Evolutionary conservation across 768 basidiomycete species (phyloP).

Genomic region (Ramaria rubella): DNA sequence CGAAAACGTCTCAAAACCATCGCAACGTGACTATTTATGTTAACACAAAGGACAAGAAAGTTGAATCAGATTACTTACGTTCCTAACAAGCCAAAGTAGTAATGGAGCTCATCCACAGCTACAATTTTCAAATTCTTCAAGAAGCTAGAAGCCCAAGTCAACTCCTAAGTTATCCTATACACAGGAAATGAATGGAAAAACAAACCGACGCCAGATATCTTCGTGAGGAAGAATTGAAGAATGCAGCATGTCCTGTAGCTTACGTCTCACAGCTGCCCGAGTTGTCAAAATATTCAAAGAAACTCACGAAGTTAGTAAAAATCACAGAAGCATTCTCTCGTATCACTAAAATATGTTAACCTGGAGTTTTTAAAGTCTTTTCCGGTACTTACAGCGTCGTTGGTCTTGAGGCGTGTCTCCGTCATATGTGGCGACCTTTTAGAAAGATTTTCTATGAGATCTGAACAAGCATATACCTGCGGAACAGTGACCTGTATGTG

Average conservation of each 20-base stretch:
- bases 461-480: not conserved
- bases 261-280: not conserved
- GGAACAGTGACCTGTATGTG: slow-evolving; percentile 41
- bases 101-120: slow-evolving; percentile 83
- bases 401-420: slow-evolving; percentile 76
- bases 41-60: not conserved
- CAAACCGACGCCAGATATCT: slow-evolving; percentile 70
- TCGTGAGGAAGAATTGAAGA: slow-evolving; percentile 80
- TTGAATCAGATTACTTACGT: slow-evolving; percentile 39
- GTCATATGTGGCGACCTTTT: slow-evolving; percentile 71
- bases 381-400: slow-evolving; percentile 45
- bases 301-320: slow-evolving; percentile 80
- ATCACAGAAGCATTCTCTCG: slow-evolving; percentile 72
- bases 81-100: slow-evolving; percentile 74
- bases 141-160: slow-evolving; percentile 42
- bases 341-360: slow-evolving; percentile 39
- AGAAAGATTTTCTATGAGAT: not conserved
- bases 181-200: slow-evolving; percentile 5
- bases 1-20: slow-evolving; percentile 71
- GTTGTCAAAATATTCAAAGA: not conserved
- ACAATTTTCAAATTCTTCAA: slow-evolving; percentile 71
- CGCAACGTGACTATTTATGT: slow-evolving; percentile 60
- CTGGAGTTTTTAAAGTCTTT: not conserved
- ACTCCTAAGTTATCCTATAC: not conserved
- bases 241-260: slow-evolving; percentile 71